A percentile compares a stretch with the other conserved stretches of the same genome.
These are phyloP conservation scores for Globisporangium echinulatum DNA, from an alignment of 352 stramenopile species.

Conservation along the genomic window DNA sequence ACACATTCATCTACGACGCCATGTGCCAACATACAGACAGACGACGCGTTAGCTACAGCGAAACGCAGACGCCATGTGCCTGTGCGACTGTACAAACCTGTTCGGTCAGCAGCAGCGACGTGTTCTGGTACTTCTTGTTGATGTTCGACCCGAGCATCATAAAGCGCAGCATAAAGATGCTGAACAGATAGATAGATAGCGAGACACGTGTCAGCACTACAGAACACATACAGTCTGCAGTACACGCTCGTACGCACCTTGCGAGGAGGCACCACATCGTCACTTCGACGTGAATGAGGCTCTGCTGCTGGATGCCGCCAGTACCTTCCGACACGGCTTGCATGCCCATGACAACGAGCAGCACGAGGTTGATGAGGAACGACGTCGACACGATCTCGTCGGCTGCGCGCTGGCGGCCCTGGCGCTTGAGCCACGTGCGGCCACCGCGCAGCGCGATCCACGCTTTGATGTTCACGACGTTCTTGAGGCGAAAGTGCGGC, in stretches of 20 bases:
- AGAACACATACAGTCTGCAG: neutral
- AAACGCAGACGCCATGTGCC: too few relatives aligned
- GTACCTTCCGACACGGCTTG: slow-evolving; percentile 67
- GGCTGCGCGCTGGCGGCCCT: slow-evolving; percentile 75
- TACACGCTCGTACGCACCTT: slow-evolving; percentile 28
- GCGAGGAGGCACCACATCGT: slow-evolving; percentile 83
- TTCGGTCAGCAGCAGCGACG: slow-evolving; percentile 86
- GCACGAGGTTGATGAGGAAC: slow-evolving; percentile 83
- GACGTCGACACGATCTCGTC: slow-evolving; percentile 87
- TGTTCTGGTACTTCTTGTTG: slow-evolving; percentile 91
- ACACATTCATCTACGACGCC: slow-evolving; percentile 71
- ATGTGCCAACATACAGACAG: neutral
- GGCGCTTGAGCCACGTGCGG: slow-evolving; percentile 84
- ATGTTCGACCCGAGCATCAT: slow-evolving; percentile 89
- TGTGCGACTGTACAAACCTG: slow-evolving; percentile 33
- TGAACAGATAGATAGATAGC: slow-evolving; percentile 16
- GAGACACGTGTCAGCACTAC: neutral
- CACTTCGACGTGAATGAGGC: slow-evolving; percentile 79
- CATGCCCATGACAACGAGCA: slow-evolving; percentile 82
- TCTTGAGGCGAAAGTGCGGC: slow-evolving; percentile 87
- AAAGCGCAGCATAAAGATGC: slow-evolving; percentile 87
- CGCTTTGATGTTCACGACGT: slow-evolving; percentile 88
- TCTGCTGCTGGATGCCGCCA: slow-evolving; percentile 42
- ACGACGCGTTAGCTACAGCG: neutral
- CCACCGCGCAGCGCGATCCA: slow-evolving; percentile 86